A percentile compares a stretch with the other conserved stretches of the same genome.
Conservation (phyloP, 495 filamentous ascomycete species). For the Tuber borchii region DNA sequence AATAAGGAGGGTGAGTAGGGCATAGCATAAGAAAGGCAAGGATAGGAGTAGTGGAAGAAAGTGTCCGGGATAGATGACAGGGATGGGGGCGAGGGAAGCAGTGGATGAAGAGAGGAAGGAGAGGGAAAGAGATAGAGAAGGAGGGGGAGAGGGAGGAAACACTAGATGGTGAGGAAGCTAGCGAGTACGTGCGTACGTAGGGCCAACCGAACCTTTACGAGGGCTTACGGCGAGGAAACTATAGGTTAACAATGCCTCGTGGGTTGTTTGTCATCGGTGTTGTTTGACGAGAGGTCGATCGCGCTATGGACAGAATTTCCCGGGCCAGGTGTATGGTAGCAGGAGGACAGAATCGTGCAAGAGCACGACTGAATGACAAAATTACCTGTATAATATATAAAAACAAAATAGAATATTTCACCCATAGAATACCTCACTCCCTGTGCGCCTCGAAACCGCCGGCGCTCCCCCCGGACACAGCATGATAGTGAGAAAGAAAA, state of each 20-base stretch:
- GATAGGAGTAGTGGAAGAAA: not conserved
- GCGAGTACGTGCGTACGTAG: not conserved
- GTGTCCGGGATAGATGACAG: not conserved
- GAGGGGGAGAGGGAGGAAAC: not conserved
- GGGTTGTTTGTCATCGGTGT: not conserved
- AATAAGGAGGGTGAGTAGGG: not conserved
- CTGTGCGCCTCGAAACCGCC: not conserved
- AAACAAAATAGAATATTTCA: not conserved
- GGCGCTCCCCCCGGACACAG: conserved; percentile 11
- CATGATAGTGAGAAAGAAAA: conserved; percentile 13
- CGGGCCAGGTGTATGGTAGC: not conserved
- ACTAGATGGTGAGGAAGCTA: not conserved
- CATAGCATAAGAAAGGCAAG: not conserved
- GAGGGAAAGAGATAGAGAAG: not conserved
- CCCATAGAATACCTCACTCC: not conserved
- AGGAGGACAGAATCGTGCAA: not conserved
- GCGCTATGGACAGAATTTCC: not conserved
- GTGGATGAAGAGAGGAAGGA: not conserved
- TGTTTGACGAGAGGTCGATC: not conserved
- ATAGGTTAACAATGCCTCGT: not conserved
- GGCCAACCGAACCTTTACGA: not conserved
- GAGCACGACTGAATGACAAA: not conserved
- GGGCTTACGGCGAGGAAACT: not conserved
- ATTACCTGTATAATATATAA: not conserved
- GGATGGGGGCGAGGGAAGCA: not conserved